Base-by-base conservation (phyloP, 2,329 filamentous ascomycete species). In the Fusarium sp. region DNA sequence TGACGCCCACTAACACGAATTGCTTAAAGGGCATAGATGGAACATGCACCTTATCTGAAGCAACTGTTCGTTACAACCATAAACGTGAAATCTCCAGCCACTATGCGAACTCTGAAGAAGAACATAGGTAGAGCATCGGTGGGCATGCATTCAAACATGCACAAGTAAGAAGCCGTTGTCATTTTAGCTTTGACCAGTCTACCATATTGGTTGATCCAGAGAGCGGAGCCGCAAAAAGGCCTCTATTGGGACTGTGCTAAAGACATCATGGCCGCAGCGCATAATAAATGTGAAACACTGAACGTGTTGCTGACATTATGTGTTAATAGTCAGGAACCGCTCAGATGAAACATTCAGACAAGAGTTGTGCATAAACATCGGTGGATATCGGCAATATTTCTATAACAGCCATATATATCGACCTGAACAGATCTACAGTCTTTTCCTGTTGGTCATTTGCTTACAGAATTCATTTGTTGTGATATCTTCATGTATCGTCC, bases 231-330 rank as follows among this genome's bases (percentile, higher is more conserved):
- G 42, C 23, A n/a, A 53, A 52, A 20, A 14, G 9, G 48, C 34
- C 14, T 23, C 28, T 34, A 24, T 53, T 23, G 15, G 32, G 24
- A 50, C 24, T 23, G 6, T 20, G 21, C 24, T 50, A 8, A 15
- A 39, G 24, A n/a, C 11, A 39, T 23, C 44, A 21, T 8, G 15
- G 19, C 30, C n/a, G 10, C 6, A 30, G 26, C 12, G 17, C 9
- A 50, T 28, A 30, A 14, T 20, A 20, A 11, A 6, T n/a, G 44
- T 54, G 57, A 61, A 61, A 61, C 55, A 36, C 14, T 7, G 28
- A 11, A 23, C 36, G 39, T 46, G 14, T 54, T 46, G 42, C 51
- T 40, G 36, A n/a, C 20, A 38, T 44, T 24, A 52, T 60, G 44
- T 44, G 43, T 44, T 52, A 36, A 54, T 19, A 19, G n/a, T 23